These are phyloP conservation scores for Globisporangium parvum DNA, from an alignment of 352 stramenopile genomes.

Conservation along the genomic window DNA sequence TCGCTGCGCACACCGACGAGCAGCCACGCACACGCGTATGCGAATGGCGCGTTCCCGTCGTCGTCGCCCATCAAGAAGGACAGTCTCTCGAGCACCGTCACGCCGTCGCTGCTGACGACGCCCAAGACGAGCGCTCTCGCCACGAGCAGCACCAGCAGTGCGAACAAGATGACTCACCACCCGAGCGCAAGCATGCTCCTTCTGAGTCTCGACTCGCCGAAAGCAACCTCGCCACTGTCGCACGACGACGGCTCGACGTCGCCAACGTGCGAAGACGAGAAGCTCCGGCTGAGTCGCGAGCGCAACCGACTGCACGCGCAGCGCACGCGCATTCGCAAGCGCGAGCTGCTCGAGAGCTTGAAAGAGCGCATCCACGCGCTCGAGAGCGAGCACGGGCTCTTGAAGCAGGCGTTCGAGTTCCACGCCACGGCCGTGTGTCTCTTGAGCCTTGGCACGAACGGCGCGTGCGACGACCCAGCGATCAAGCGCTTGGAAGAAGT, in stretches of 20 bases:
- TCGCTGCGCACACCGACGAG: constrained; percentile 52
- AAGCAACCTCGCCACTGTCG: neutral
- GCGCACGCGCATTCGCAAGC: constrained; percentile 69
- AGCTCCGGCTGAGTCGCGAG: constrained; percentile 65
- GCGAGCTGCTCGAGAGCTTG: constrained; percentile 65
- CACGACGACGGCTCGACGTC: constrained; percentile 8
- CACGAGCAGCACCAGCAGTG: constrained; percentile 11
- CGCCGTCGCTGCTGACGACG: constrained; percentile 7
- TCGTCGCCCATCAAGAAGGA: constrained; percentile 70
- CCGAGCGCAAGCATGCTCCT: constrained; percentile 21
- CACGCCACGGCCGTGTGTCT: constrained; percentile 65
- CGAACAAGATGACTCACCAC: no score
- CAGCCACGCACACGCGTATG: constrained; percentile 24
- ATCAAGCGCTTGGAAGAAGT: constrained; percentile 50
- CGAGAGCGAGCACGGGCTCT: constrained; percentile 48
- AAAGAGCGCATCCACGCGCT: constrained; percentile 64
- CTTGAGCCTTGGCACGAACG: constrained; percentile 30
- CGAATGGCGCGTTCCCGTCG: constrained; percentile 30
- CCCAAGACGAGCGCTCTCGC: constrained; percentile 10
- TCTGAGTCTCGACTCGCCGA: constrained; percentile 38
- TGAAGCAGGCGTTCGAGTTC: constrained; percentile 76
- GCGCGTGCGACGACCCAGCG: constrained; percentile 27
- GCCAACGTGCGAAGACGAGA: constrained; percentile 42
- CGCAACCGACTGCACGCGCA: constrained; percentile 73
- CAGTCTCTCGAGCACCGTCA: neutral